Conservation (phyloP, 352 stramenopile species). For the Pythium vanterpoolii region DNA sequence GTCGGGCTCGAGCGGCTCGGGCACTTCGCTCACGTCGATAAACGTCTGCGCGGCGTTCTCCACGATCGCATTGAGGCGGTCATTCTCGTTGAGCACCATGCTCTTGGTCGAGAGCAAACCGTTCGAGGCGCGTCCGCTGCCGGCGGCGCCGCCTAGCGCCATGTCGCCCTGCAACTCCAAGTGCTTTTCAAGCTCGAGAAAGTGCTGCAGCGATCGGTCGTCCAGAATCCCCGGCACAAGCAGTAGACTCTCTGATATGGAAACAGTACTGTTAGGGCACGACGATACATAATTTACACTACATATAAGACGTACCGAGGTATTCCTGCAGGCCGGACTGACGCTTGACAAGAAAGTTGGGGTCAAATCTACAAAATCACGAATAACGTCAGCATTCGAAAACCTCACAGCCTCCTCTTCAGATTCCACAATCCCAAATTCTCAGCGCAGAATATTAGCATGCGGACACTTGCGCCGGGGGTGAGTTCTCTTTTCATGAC, state of each 20-base stretch:
- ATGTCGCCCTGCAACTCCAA: slow-evolving; percentile 60
- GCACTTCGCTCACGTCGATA: slow-evolving; percentile 81
- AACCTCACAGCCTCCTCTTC: no score
- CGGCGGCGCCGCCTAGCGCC: slow-evolving; percentile 23
- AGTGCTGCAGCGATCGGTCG: slow-evolving; percentile 72
- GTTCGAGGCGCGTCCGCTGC: slow-evolving; percentile 37
- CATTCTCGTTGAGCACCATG: slow-evolving; percentile 62
- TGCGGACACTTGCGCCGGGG: slow-evolving; percentile 15
- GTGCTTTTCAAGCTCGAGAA: slow-evolving; percentile 78
- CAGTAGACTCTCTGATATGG: slow-evolving; percentile 54
- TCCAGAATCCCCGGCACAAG: slow-evolving; percentile 71
- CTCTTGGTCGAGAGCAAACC: slow-evolving; percentile 48
- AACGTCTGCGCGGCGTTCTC: slow-evolving; percentile 74
- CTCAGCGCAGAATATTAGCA: slow-evolving; percentile 6
- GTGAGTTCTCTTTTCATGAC: neutral
- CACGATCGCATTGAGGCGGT: slow-evolving; percentile 74
- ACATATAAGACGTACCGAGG: slow-evolving; percentile 36
- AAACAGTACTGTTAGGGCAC: no score
- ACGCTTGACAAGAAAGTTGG: slow-evolving; percentile 77
- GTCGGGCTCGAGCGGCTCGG: slow-evolving; percentile 72
- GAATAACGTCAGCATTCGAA: no score
- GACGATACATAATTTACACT: no score
- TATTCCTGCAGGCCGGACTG: slow-evolving; percentile 75
- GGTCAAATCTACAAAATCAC: slow-evolving; percentile 55
- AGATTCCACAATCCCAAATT: no score